Base-by-base conservation (phyloP, 805 yeast species). In the Lachancea thermotolerans region DNA sequence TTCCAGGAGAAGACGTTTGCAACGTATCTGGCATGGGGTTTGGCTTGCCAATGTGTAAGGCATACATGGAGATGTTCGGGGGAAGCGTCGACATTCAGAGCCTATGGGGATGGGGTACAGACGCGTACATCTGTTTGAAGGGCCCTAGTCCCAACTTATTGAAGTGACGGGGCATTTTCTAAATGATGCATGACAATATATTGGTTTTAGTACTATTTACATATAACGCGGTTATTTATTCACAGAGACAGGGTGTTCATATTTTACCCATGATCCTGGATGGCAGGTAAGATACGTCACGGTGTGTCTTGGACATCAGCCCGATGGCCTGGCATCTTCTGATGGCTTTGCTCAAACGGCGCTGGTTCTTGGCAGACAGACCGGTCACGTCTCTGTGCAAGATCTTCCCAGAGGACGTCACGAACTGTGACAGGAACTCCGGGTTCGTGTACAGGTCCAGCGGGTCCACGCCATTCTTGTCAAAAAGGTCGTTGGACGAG, bases 21-120 rank as follows among this genome's bases (percentile, higher is more conserved):
- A 73, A 74, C 17, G 76, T 91, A 31, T 96, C 97, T 0, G 99
- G 99, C 0, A 85, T 93, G 85, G 98, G 98, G 0, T 91, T 88
- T 60, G 99, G 99, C 0, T 65, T 91, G 45, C 98, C 98, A 6
- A 68, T 91, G 50, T 85, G 90, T 49, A 69, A 78, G 54, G 83
- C 87, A 0, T 85, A 85, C 55, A 79, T 83, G 28, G 85, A 80
- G 56, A 73, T 82, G 59, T 83, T 85, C 59, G 83, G 82, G 35
- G 93, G 93, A 2, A 70, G 69, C 38, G 70, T 86, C 41, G 79
- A 79, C 48, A 69, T 86, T 27, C 88, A 85, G 59, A 78, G 83
- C 39, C 73, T 83, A 47, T 75, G 75, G 64, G 91, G 93, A 1
- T 73, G 80, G 73, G 95, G 95, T 3, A 83, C 91, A 0, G 89